phyloP scores from a whole-genome alignment of 2,329 filamentous ascomycete species.

The Pseudogymnoascus sp. region DNA sequence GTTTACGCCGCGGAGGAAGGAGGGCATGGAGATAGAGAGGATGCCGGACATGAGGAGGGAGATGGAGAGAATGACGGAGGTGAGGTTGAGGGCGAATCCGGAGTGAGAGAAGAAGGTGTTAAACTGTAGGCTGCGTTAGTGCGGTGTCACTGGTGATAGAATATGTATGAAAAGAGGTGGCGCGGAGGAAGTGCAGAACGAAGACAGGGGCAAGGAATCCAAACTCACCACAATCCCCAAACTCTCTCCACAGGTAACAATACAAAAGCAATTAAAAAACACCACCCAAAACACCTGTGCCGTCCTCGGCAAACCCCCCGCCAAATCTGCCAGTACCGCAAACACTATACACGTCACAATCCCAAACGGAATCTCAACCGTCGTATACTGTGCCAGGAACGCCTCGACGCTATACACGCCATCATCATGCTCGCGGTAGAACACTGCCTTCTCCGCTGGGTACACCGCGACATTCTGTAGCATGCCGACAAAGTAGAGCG shows the following conservation, averaged over 20 bases:
- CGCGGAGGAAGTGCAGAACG: not conserved
- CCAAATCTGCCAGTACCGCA: slow-evolving; percentile 55
- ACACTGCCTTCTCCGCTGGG: slow-evolving; percentile 64
- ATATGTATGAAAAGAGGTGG: too few relatives aligned
- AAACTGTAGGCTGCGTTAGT: slow-evolving; percentile 38
- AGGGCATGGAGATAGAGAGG: slow-evolving; percentile 62
- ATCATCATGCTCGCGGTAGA: slow-evolving; percentile 70
- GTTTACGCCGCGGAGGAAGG: slow-evolving; percentile 60
- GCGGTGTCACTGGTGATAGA: not conserved
- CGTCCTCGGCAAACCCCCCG: slow-evolving; percentile 57
- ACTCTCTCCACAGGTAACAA: slow-evolving; percentile 68
- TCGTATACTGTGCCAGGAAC: slow-evolving; percentile 63
- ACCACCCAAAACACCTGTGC: slow-evolving; percentile 59
- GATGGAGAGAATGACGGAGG: slow-evolving; percentile 61
- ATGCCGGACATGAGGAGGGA: slow-evolving; percentile 66
- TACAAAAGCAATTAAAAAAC: slow-evolving; percentile 63
- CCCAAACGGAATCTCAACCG: slow-evolving; percentile 67
- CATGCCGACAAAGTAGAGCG: slow-evolving; percentile 71
- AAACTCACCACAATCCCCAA: slow-evolving; percentile 55
- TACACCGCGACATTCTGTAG: slow-evolving; percentile 72
- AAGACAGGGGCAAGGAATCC: not conserved
- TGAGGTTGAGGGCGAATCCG: slow-evolving; percentile 69
- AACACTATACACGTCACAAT: slow-evolving; percentile 59
- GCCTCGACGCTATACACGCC: slow-evolving; percentile 63
- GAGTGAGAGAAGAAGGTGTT: slow-evolving; percentile 69